Conservation (phyloP, 805 yeast species). For the Barnettozyma californica region DNA sequence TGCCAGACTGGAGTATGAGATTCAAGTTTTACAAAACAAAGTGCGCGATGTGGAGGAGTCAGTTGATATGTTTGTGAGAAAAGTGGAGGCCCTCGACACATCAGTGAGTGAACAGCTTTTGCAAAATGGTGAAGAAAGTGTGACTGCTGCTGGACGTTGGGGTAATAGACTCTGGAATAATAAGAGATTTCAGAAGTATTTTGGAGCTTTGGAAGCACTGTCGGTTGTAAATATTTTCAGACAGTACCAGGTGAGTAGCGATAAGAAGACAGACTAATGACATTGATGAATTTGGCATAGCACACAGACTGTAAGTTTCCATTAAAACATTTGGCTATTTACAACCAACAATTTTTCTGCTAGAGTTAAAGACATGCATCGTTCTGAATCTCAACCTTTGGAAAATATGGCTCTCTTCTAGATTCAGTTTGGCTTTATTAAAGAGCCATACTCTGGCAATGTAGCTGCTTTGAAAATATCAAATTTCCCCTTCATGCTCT, state of each 20-base stretch:
- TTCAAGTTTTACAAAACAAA: constrained; percentile 51
- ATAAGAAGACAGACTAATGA: background rate
- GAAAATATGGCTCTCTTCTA: too few relatives aligned
- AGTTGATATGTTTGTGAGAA: constrained; percentile 37
- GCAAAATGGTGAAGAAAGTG: background rate
- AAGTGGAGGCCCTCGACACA: constrained; percentile 31
- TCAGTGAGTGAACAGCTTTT: constrained; percentile 10
- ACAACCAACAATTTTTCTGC: too few relatives aligned
- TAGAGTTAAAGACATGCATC: too few relatives aligned
- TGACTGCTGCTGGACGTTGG: background rate
- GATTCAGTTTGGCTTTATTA: too few relatives aligned
- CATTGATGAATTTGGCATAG: background rate
- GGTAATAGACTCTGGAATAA: background rate
- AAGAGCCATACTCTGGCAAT: too few relatives aligned
- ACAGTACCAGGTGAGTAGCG: background rate
- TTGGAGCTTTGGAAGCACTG: background rate
- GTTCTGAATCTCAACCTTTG: too few relatives aligned
- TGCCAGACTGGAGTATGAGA: constrained; percentile 61
- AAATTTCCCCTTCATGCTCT: too few relatives aligned
- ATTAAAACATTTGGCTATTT: too few relatives aligned
- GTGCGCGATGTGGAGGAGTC: constrained; percentile 65
- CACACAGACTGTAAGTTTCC: too few relatives aligned
- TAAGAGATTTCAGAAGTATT: constrained; percentile 3
- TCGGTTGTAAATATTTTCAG: background rate
- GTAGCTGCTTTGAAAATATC: too few relatives aligned